These are phyloP conservation scores for Penicillium sp. DNA, from an alignment of 2,329 filamentous ascomycete genomes.

Conservation along the genomic window DNA sequence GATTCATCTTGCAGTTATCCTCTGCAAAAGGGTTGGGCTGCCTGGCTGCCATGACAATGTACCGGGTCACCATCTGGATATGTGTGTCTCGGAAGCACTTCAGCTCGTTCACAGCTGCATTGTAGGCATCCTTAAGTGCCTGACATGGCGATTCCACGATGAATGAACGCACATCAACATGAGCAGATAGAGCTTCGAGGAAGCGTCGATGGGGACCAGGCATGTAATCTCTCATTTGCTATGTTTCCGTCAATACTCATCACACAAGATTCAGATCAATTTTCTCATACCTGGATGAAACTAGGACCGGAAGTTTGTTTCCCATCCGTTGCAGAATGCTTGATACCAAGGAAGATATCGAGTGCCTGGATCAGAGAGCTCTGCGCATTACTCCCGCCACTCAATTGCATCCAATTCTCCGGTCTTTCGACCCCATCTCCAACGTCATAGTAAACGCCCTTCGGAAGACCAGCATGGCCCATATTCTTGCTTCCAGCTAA, in stretches of 20 bases:
- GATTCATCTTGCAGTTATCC: slow-evolving; percentile 31
- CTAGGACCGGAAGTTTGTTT: slow-evolving; percentile 24
- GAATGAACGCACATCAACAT: slow-evolving; percentile 47
- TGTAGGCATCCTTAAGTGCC: slow-evolving; percentile 40
- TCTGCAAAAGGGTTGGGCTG: slow-evolving; percentile 13
- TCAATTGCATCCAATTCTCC: slow-evolving; percentile 50
- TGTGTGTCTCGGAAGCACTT: slow-evolving; percentile 50
- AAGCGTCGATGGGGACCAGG: slow-evolving; percentile 52
- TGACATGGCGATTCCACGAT: slow-evolving; percentile 39
- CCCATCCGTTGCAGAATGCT: slow-evolving; percentile 44
- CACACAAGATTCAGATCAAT: not conserved
- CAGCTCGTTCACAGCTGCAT: slow-evolving; percentile 46
- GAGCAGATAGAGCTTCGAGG: slow-evolving; percentile 44
- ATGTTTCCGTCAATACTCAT: slow-evolving; percentile 4
- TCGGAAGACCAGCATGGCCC: slow-evolving; percentile 49
- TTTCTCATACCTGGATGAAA: slow-evolving; percentile 32
- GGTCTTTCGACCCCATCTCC: slow-evolving; percentile 39
- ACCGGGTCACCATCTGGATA: slow-evolving; percentile 52
- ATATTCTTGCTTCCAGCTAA: slow-evolving; percentile 54
- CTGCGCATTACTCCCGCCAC: slow-evolving; percentile 55
- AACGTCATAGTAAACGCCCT: slow-evolving; percentile 52
- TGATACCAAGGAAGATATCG: slow-evolving; percentile 51
- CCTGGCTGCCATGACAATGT: slow-evolving; percentile 48
- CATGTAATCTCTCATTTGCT: slow-evolving; percentile 56
- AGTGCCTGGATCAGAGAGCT: slow-evolving; percentile 54